These are phyloP conservation scores for Eimeria praecox DNA, from an alignment of 169 alveolate genomes.

Conservation along the genomic window DNA sequence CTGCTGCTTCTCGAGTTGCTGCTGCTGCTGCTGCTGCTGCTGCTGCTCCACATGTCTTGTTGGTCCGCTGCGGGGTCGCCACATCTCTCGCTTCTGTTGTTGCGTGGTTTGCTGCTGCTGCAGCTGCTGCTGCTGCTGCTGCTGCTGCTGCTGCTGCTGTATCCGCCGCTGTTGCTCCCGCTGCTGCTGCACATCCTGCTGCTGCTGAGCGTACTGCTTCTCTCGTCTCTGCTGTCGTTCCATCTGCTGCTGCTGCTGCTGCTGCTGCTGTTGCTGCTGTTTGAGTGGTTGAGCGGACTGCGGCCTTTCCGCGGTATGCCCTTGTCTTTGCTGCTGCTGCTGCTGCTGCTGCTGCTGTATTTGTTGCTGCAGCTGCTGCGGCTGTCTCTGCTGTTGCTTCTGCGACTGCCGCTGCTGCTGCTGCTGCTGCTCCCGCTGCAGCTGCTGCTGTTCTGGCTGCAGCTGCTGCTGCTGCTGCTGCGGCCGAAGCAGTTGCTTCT, in stretches of 20 bases:
- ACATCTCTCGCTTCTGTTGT: background rate
- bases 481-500: too few species aligned
- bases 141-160: too few species aligned
- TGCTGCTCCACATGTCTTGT: too few species aligned
- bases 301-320: background rate
- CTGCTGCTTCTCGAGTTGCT: too few species aligned
- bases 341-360: too few species aligned
- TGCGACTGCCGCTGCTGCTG: background rate
- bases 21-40: slow-evolving; percentile 12
- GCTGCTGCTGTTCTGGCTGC: too few species aligned
- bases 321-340: background rate
- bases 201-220: background rate
- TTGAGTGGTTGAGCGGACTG: background rate
- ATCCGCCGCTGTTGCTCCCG: background rate
- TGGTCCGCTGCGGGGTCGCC: too few species aligned
- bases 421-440: background rate
- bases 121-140: background rate
- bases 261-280: too few species aligned
- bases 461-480: too few species aligned
- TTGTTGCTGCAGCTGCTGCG: too few species aligned
- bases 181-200: too few species aligned
- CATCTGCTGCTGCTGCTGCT: too few species aligned
- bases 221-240: background rate
- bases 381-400: slow-evolving; percentile 29
- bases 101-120: background rate